Percentiles rank a stretch among this genome's conserved stretches.
phyloP scores from a whole-genome alignment of 352 stramenopile genomes.

The Pythium vanterpoolii region DNA sequence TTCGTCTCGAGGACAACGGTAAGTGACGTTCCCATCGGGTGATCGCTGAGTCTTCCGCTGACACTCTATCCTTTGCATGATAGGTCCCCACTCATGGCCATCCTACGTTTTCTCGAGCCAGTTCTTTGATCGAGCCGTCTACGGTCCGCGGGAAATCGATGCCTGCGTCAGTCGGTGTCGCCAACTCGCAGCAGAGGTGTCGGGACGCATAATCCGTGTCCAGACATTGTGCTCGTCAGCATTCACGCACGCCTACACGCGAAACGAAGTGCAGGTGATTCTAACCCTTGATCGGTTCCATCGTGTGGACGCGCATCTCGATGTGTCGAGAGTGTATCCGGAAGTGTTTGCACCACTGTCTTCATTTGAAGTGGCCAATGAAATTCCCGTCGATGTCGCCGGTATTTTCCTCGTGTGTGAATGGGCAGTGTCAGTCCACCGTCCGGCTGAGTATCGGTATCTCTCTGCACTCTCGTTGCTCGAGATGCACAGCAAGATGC shows the following conservation, averaged over 20 bases:
- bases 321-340: conserved; percentile 68
- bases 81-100: conserved; percentile 70
- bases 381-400: conserved; percentile 67
- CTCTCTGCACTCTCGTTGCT: conserved; percentile 73
- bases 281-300: conserved; percentile 80
- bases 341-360: conserved; percentile 65
- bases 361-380: conserved; percentile 28
- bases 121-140: conserved; percentile 67
- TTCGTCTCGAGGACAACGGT: conserved; percentile 83
- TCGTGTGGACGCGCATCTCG: conserved; percentile 63
- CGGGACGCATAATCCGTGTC: conserved; percentile 62
- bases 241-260: conserved; percentile 36
- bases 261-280: conserved; percentile 77
- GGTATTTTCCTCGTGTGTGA: conserved; percentile 77
- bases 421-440: conserved; percentile 79
- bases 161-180: conserved; percentile 48
- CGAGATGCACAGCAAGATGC: conserved; percentile 74
- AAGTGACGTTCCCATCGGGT: conserved; percentile 16
- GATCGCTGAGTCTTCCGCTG: not conserved
- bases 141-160: conserved; percentile 43
- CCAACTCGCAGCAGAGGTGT: conserved; percentile 49
- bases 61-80: not conserved
- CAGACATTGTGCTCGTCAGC: conserved; percentile 39
- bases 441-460: conserved; percentile 79
- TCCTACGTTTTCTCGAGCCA: conserved; percentile 61